Evolutionary conservation across 495 filamentous ascomycete species (phyloP), one percentile per base, ranked within the genome.

Genomic region (Glutinoglossum americanum): DNA sequence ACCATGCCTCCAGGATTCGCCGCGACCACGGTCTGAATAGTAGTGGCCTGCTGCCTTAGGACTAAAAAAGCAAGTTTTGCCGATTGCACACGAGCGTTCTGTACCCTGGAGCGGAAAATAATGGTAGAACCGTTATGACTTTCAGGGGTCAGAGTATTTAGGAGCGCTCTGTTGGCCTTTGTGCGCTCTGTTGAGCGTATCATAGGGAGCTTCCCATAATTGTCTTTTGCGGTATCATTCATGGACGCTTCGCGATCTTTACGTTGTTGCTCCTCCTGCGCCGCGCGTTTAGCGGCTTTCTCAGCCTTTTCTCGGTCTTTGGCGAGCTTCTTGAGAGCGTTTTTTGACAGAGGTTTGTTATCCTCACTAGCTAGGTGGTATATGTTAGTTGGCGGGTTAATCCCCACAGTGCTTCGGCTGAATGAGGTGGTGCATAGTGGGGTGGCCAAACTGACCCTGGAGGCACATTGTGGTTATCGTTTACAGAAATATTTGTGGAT

Each of bases 221-320:
- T 61, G 41, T 69, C 65, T 17, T 58, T 60, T 41, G 71, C 72
- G 45, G 68, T 61, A 60, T 73, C 71, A 49, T 61, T 63, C 51
- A 64, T 65, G 33, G 64, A 66, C 51, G 64, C 58, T 21, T 62
- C 65, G 66, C 59, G 70, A 64, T 63, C 51, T 54, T 61, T 57
- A 35, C 62, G 41, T 45, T 60, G 63, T 57, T 55, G 68, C 63
- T 78, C 74, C 61, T 77, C 72, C 23, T 74, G 73, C 49, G 70
- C 72, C 0, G 48, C 45, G n/a, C 74, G 71, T 30, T 71, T 72
- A 27, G 76, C 76, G 37, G 76, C 76, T 66, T 78, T 79, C 66
- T 79, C 76, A 10, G 75, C 80, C 72, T 83, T 83, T 56, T 78
- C 77, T 66, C 79, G 79, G 28, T 83, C 80, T 68, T 83, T 84